phyloP scores from a whole-genome alignment of 2,329 filamentous ascomycete species.

The Phialophora macrospora region DNA sequence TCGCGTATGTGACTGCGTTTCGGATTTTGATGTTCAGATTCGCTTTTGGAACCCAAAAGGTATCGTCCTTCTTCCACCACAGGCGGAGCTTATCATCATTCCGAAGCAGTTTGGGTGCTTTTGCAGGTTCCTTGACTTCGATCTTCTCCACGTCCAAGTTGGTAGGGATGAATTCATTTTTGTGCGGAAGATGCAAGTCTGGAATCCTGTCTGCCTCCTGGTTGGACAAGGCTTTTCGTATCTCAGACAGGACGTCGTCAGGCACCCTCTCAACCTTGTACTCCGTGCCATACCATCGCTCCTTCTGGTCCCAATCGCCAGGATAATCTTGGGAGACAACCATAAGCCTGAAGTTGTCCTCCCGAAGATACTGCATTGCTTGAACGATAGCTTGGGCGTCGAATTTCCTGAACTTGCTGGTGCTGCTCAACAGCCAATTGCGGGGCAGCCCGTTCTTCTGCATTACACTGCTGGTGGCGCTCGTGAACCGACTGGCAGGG shows the following conservation, averaged over 20 bases:
- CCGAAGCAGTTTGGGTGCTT: slow-evolving; percentile 78
- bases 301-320: slow-evolving; percentile 81
- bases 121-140: slow-evolving; percentile 74
- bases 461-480: slow-evolving; percentile 83
- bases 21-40: slow-evolving; percentile 80
- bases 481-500: slow-evolving; percentile 86
- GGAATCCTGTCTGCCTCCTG: slow-evolving; percentile 64
- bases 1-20: slow-evolving; percentile 78
- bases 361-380: slow-evolving; percentile 73
- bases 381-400: slow-evolving; percentile 76
- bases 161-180: slow-evolving; percentile 94
- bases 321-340: slow-evolving; percentile 83
- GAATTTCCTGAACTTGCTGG: slow-evolving; percentile 77
- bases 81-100: slow-evolving; percentile 80
- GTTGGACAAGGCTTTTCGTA: slow-evolving; percentile 67
- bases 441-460: slow-evolving; percentile 79
- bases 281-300: slow-evolving; percentile 98
- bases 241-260: slow-evolving; percentile 71
- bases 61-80: slow-evolving; percentile 99
- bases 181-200: slow-evolving; percentile 83
- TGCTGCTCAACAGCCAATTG: slow-evolving; percentile 84
- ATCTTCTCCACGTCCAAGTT: slow-evolving; percentile 95
- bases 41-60: slow-evolving; percentile 96
- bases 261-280: slow-evolving; percentile 84
- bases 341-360: slow-evolving; percentile 87